Evolutionary conservation across 192 early-diverging fungal species (phyloP), one percentile per base, ranked within the genome.

Genomic region (Cetraspora pellucida): DNA sequence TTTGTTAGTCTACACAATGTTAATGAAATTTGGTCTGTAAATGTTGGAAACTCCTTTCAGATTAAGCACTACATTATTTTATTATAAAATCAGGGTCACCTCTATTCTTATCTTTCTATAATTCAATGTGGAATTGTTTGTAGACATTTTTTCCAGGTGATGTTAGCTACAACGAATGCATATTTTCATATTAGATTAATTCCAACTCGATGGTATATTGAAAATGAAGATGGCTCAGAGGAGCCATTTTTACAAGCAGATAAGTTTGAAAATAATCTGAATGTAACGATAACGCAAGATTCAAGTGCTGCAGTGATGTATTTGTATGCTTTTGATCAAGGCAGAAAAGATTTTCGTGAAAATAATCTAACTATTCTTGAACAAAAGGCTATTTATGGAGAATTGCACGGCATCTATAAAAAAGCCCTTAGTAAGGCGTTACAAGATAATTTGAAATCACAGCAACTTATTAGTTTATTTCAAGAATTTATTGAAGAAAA

Each of bases 401-500:
- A 65, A 37, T 43, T 37, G 1, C 19, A 65, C 31, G n/a, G n/a
- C n/a, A n/a, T n/a, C n/a, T n/a, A n/a, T n/a, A 65, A 37, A 37
- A 65, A 65, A 30, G 2, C 31, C 11, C 37, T 44, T 44, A 2
- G 17, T 31, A 65, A 17, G 43, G 43, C 43, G 16, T 65, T 65
- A 19, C 28, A 65, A 65, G 37, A 10, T 5, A 43, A 43, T 65
- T 65, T 11, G 3, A 65, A 65, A 37, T 65, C 43, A 65, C 1
- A 65, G n/a, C n/a, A 44, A 31, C 63, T 65, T 43, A 43, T 65
- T 16, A 16, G 14, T 16, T 65, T 65, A 7, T 30, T 65, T 65
- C 63, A 65, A 65, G 28, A 65, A 65, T 65, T 65, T 13, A 21
- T 44, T 65, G 43, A 65, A 43, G n/a, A 65, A 10, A 21, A 59